These are phyloP conservation scores for Peziza echinospora DNA, from an alignment of 495 filamentous ascomycete genomes.

Conservation along the genomic window DNA sequence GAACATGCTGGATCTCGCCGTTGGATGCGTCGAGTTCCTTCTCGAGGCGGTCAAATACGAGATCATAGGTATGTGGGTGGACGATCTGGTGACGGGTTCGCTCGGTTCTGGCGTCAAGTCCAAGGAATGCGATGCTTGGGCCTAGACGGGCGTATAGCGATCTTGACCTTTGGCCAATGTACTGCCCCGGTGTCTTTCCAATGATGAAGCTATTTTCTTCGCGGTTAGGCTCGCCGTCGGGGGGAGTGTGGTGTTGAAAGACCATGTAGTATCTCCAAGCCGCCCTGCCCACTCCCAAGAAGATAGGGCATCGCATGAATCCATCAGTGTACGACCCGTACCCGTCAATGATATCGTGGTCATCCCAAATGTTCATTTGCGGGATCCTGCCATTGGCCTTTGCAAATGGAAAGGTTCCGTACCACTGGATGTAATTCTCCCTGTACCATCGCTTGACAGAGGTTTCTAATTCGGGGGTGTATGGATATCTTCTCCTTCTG, in stretches of 20 bases:
- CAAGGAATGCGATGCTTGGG: conserved; percentile 60
- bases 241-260: conserved; percentile 61
- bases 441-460: conserved; percentile 81
- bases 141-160: conserved; percentile 72
- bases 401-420: conserved; percentile 61
- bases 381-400: conserved; percentile 69
- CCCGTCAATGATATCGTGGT: conserved; percentile 58
- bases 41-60: conserved; percentile 49
- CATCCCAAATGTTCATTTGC: conserved; percentile 75
- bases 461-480: conserved; percentile 46
- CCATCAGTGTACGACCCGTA: conserved; percentile 84
- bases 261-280: conserved; percentile 82
- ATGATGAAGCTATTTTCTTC: conserved; percentile 58
- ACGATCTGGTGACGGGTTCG: conserved; percentile 83
- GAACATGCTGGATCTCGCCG: conserved; percentile 47
- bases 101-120: conserved; percentile 78
- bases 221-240: background rate
- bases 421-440: conserved; percentile 78
- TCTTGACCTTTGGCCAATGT: conserved; percentile 52
- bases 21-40: conserved; percentile 37
- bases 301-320: conserved; percentile 82
- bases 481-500: conserved; percentile 56
- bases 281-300: conserved; percentile 71
- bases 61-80: conserved; percentile 70
- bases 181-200: conserved; percentile 44